phyloP scores from a whole-genome alignment of 208 protist species.

The Acanthamoeba pearcei region DNA sequence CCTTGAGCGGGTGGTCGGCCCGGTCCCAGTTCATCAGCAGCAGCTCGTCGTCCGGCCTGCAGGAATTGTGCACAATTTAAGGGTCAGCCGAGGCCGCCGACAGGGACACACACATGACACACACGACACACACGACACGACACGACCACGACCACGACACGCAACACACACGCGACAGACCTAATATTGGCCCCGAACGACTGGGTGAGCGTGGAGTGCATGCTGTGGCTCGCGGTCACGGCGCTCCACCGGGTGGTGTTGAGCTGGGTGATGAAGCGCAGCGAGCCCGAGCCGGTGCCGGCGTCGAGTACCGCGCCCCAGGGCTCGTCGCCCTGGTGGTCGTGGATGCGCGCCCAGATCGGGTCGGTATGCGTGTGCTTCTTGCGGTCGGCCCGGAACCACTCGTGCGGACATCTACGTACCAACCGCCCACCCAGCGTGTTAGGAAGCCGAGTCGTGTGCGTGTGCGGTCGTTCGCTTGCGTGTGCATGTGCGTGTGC shows the following conservation, averaged over 20 bases:
- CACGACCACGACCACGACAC: neutral
- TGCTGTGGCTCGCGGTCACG: constrained; percentile 29
- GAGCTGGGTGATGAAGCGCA: constrained; percentile 30
- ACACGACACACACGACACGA: neutral
- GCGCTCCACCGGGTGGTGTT: constrained; percentile 61
- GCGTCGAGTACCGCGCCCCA: constrained; percentile 58
- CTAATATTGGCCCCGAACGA: neutral
- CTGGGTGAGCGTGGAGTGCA: neutral
- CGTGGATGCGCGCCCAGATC: constrained; percentile 1
- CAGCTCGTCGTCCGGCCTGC: constrained; percentile 15
- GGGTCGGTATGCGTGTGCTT: neutral
- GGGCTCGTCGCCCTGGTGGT: constrained; percentile 14
- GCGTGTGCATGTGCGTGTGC: neutral
- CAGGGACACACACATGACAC: neutral
- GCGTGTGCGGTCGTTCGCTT: too few relatives aligned
- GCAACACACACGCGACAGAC: neutral
- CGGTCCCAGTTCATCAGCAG: constrained; percentile 63
- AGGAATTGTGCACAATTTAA: neutral
- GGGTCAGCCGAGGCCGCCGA: neutral
- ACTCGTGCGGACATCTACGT: constrained; percentile 6
- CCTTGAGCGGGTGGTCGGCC: constrained; percentile 6
- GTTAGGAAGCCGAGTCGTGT: too few relatives aligned
- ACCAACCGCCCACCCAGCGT: too few relatives aligned
- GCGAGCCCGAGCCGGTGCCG: constrained; percentile 47
- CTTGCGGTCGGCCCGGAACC: neutral